These are phyloP conservation scores for Chaetomium strumarium DNA, from an alignment of 2,329 filamentous ascomycete genomes.

Conservation along the genomic window DNA sequence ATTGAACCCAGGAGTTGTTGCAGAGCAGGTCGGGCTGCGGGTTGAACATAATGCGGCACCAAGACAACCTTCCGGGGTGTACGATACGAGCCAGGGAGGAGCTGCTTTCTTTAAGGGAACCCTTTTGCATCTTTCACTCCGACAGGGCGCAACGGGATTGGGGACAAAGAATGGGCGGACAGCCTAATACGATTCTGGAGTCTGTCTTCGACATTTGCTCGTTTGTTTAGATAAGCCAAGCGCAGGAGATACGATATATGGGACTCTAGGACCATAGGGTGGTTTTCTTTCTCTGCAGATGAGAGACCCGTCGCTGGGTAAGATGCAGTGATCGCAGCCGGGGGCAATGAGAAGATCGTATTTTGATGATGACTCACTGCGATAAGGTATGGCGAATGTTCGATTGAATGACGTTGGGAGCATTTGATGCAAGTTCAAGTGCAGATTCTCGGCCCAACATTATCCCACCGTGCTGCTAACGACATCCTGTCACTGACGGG, in stretches of 20 bases:
- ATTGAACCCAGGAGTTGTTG: constrained; percentile 37
- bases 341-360: too few species aligned
- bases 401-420: too few species aligned
- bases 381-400: too few species aligned
- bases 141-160: constrained; percentile 11
- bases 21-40: neutral
- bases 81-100: constrained; percentile 10
- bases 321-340: too few species aligned
- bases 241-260: neutral
- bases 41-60: neutral
- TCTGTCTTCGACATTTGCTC: neutral
- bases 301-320: too few species aligned
- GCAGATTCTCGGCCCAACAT: too few species aligned
- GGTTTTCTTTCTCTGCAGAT: neutral
- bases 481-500: too few species aligned
- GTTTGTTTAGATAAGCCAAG: neutral
- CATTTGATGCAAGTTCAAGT: too few species aligned
- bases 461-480: too few species aligned
- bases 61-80: constrained; percentile 5
- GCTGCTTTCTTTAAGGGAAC: neutral
- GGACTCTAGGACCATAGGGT: neutral
- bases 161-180: constrained; percentile 10
- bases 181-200: constrained; percentile 1
- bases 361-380: too few species aligned
- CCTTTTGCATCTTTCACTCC: constrained; percentile 8